Conservation (phyloP, 2,329 filamentous ascomycete species). For the Dactylellina leptospora region DNA sequence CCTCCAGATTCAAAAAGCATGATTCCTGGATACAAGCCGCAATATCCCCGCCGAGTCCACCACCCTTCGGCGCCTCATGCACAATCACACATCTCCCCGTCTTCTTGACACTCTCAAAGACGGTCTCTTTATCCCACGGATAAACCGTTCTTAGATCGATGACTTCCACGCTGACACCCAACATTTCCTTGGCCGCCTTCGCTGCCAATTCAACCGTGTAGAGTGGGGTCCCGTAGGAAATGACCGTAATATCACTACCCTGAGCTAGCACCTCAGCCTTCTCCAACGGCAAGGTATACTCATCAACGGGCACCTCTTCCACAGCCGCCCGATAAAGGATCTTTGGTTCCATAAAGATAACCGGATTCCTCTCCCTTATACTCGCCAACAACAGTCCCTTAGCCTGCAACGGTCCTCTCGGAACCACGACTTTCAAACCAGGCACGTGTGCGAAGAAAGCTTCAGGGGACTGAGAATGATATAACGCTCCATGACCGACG, state of each 20-base stretch:
- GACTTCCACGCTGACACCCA: slow-evolving; percentile 80
- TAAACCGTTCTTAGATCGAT: slow-evolving; percentile 89
- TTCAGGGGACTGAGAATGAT: slow-evolving; percentile 91
- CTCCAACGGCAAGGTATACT: slow-evolving; percentile 83
- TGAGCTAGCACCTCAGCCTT: slow-evolving; percentile 85
- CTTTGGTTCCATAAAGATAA: slow-evolving; percentile 94
- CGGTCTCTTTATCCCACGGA: slow-evolving; percentile 85
- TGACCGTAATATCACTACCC: slow-evolving; percentile 80
- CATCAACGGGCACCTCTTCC: slow-evolving; percentile 83
- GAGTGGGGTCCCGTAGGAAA: slow-evolving; percentile 88
- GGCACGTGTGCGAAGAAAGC: slow-evolving; percentile 87
- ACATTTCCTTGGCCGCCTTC: slow-evolving; percentile 75
- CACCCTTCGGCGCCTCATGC: slow-evolving; percentile 91
- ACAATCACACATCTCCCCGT: slow-evolving; percentile 87
- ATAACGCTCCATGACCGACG: slow-evolving; percentile 86
- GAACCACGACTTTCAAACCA: slow-evolving; percentile 84
- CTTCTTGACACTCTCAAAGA: slow-evolving; percentile 83
- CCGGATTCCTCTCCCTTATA: slow-evolving; percentile 79
- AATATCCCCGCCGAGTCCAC: slow-evolving; percentile 86
- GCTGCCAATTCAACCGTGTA: slow-evolving; percentile 84
- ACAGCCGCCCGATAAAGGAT: slow-evolving; percentile 89
- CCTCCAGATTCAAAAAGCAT: slow-evolving; percentile 83
- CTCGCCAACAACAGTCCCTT: slow-evolving; percentile 86
- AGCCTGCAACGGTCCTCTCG: slow-evolving; percentile 83
- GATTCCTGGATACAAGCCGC: slow-evolving; percentile 87